Evolutionary conservation across 495 filamentous ascomycete genomes (phyloP).

Genomic region (Podospora tetraspora): DNA sequence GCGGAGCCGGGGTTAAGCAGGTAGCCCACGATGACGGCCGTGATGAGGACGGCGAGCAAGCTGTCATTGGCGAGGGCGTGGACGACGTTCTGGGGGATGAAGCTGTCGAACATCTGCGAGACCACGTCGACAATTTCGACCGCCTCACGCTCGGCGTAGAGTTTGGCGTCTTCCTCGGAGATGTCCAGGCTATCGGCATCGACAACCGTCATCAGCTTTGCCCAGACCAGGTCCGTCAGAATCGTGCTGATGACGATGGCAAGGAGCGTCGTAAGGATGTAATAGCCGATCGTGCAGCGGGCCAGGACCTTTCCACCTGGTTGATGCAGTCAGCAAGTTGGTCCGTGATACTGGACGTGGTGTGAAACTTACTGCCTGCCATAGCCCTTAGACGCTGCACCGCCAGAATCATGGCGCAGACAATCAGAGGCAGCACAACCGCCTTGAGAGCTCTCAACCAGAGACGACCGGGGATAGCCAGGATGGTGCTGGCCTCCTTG

Average conservation of each 20-base stretch:
- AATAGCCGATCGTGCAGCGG: conserved; percentile 26
- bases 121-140: conserved; percentile 25
- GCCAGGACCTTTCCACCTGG: conserved; percentile 20
- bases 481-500: conserved; percentile 14
- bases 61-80: conserved; percentile 27
- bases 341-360: neutral
- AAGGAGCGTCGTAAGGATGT: conserved; percentile 27
- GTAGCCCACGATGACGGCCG: conserved; percentile 22
- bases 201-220: conserved; percentile 21
- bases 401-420: conserved; percentile 29
- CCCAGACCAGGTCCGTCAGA: conserved; percentile 26
- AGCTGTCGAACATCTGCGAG: conserved; percentile 28
- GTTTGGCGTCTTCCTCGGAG: conserved; percentile 11
- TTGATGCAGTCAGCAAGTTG: neutral
- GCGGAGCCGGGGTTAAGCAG: conserved; percentile 18
- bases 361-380: conserved; percentile 10
- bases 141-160: conserved; percentile 12
- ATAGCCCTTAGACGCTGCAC: conserved; percentile 25
- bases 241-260: conserved; percentile 29
- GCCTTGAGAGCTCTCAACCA: conserved; percentile 31
- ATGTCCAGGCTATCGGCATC: conserved; percentile 7
- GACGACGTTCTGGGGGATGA: conserved; percentile 30
- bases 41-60: conserved; percentile 26
- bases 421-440: conserved; percentile 30
- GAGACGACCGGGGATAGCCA: conserved; percentile 26